Base-by-base conservation (phyloP, 2,329 filamentous ascomycete genomes). In the Pseudonectria buxi region DNA sequence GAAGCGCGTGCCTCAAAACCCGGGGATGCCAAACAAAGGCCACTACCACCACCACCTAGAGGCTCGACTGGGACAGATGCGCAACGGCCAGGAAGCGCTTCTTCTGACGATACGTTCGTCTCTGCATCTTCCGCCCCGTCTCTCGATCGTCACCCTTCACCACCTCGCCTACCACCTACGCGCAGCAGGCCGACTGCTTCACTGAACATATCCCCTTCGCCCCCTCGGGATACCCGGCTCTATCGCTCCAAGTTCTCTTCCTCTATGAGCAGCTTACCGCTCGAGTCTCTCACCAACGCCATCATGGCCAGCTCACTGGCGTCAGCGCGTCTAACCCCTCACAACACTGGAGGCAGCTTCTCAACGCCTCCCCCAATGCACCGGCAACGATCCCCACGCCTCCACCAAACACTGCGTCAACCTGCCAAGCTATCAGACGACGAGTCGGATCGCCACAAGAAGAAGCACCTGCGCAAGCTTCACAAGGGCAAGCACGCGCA, bases 271-370 rank as follows among this genome's bases (percentile, higher is more conserved):
- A 62, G 51, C 33, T 67, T 80, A 18, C 72, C 73, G 1, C 68
- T 85, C 9, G 73, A 81, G 39, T 78, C 78, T 1, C 72, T 89
- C 7, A 79, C 83, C 10, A 76, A 77, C 49, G 85, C 85, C 43
- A 86, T 89, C 39, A 73, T 89, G 50, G 84, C 83, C 3, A 79
- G 83, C 2, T 83, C 80, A 15, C 67, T 89, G 0, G 85, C 85
- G 5, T 77, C 82, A 1, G 70, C 78, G 3, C 75, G 78, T 43
- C 64, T 61, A 36, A 65, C 56, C 34, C 67, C 56, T 30, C 62
- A 61, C 38, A 59, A 58, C 44, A 55, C 63, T 28, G 50, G 66
- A 60, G 54, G 57, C 3, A 57, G 56, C 2, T 45, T 60, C 5
- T 44, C 48, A 4, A 50, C 57, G 7, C 56, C 56, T 1, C 64